Evolutionary conservation across 2,329 filamentous ascomycete species (phyloP).

Genomic region (Trichoderma sp.): DNA sequence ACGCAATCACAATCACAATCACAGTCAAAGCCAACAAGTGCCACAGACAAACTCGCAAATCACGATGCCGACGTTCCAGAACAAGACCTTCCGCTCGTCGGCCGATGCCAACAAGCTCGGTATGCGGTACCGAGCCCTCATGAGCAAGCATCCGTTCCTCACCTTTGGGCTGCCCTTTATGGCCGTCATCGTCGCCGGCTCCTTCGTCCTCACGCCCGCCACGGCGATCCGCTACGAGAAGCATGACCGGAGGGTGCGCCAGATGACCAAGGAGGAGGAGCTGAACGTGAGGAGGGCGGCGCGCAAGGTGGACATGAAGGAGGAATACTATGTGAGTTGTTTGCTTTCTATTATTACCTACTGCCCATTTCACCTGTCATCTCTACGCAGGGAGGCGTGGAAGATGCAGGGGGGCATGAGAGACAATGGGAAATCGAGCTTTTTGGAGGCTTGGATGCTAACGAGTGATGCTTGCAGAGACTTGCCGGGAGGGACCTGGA

Average conservation of each 20-base stretch:
- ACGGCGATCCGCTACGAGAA: slow-evolving; percentile 93
- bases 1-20: not conserved
- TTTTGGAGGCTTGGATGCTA: not conserved
- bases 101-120: slow-evolving; percentile 70
- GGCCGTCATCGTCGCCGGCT: slow-evolving; percentile 83
- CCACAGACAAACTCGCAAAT: not conserved
- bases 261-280: slow-evolving; percentile 83
- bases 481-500: slow-evolving; percentile 83
- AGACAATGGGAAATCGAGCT: not conserved
- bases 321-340: slow-evolving; percentile 79
- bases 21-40: too few relatives aligned
- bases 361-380: too few relatives aligned
- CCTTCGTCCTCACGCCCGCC: slow-evolving; percentile 91
- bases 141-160: slow-evolving; percentile 81
- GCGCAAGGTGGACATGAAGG: slow-evolving; percentile 76
- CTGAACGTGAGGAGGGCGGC: slow-evolving; percentile 74
- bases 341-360: not conserved
- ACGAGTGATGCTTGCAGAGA: slow-evolving; percentile 33
- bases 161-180: slow-evolving; percentile 95
- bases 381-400: not conserved
- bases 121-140: slow-evolving; percentile 71
- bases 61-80: slow-evolving; percentile 59
- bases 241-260: slow-evolving; percentile 85
- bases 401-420: not conserved
- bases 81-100: slow-evolving; percentile 70